Percentiles rank a stretch among this genome's conserved stretches.
These are phyloP conservation scores for Nitzschia sp. DNA, from an alignment of 108 stramenopile genomes.

Conservation along the genomic window DNA sequence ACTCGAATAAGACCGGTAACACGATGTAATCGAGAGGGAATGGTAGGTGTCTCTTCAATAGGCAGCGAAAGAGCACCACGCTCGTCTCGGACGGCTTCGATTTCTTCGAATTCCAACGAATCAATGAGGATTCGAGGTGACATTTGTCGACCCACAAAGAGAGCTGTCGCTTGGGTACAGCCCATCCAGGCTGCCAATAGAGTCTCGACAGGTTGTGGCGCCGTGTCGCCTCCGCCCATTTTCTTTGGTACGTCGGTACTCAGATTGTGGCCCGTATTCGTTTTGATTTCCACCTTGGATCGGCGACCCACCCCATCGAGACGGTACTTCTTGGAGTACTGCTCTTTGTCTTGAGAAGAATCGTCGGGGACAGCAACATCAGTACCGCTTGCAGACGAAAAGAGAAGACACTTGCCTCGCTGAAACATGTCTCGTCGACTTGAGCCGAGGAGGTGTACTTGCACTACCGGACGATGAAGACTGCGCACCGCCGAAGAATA, in stretches of 20 bases:
- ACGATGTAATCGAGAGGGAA: constrained; percentile 49
- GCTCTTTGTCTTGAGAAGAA: too few relatives aligned
- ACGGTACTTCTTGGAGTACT: constrained; percentile 36
- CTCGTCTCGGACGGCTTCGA: constrained; percentile 61
- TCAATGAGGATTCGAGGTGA: constrained; percentile 52
- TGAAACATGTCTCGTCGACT: not conserved
- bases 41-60: constrained; percentile 43
- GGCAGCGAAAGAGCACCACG: constrained; percentile 71
- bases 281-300: constrained; percentile 41
- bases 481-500: too few relatives aligned
- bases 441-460: not conserved
- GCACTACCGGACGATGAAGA: too few relatives aligned
- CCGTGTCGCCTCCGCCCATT: constrained; percentile 71
- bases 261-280: constrained; percentile 63
- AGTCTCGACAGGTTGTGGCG: constrained; percentile 80
- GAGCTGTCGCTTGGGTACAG: constrained; percentile 82
- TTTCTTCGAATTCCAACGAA: constrained; percentile 50
- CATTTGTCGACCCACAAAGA: constrained; percentile 75
- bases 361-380: not conserved
- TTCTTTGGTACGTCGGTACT: constrained; percentile 70
- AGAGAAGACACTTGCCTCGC: not conserved
- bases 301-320: constrained; percentile 46
- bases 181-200: constrained; percentile 74
- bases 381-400: not conserved
- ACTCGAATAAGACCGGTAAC: constrained; percentile 53